Base-by-base conservation (phyloP, 1,284 basidiomycete species). In the Schizophyllum commune region DNA sequence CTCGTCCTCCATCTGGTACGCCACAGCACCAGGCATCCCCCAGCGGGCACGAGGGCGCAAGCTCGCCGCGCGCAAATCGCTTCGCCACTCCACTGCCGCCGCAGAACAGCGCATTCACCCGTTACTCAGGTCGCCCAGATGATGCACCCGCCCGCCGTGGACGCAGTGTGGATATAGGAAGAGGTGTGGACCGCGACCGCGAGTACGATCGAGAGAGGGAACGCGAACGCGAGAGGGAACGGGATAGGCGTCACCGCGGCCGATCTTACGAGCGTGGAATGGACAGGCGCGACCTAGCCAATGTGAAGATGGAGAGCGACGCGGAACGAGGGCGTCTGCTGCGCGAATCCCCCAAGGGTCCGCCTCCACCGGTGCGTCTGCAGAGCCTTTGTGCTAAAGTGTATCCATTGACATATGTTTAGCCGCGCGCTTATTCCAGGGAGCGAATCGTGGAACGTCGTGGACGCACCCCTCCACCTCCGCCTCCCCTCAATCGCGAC, bases 81-180 rank as follows among this genome's bases (percentile, higher is more conserved):
- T 66, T 64, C 59, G 61, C 64, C 9, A 63, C 62, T 57, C 67
- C 73, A 22, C 60, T 74, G 60, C 66, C 68, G n/a, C 68, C 75
- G 22, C 75, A 77, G 63, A 65, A 69, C 20, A 73, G 75, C 61
- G 67, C 74, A 55, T 76, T 73, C 56, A 69, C 68, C 32, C 70
- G 65, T 27, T 70, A 68, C 61, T 69, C 73, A 61, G 65, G 66
- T 21, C 72, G 71, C 62, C 64, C 65, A 47, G 69, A 69, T 32
- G 68, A 70, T 9, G 57, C 61, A 34, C 56, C 59, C 17, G 47
- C 32, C 27, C 63, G 33, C 60, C 55, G 33, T 9, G 60, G 61
- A 22, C 55, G 59, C 17, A 58, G 56, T 56, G 56, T 52, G 4
- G 22, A 56, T 11, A 20, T 22, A 5, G 57, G 61, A 27, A 61